phyloP scores from a whole-genome alignment of 2,329 filamentous ascomycete genomes.

The Pseudopithomyces chartarum region DNA sequence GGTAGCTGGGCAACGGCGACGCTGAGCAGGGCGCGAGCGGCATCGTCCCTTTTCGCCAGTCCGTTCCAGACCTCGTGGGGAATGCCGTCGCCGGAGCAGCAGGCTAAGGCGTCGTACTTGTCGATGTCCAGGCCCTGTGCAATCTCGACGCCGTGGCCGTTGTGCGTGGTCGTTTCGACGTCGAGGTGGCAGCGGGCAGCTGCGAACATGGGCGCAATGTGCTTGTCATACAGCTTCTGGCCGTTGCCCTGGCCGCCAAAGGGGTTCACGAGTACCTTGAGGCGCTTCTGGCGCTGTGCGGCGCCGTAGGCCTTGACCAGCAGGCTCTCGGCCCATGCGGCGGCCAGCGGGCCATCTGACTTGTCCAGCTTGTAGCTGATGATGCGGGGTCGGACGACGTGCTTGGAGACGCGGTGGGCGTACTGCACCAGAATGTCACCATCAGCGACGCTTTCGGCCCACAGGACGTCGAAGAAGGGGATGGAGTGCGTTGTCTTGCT shows the following conservation, averaged over 20 bases:
- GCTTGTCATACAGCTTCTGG: slow-evolving; percentile 70
- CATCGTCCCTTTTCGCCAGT: slow-evolving; percentile 76
- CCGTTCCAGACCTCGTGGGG: slow-evolving; percentile 96
- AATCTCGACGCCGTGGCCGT: slow-evolving; percentile 80
- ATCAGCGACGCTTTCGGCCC: slow-evolving; percentile 68
- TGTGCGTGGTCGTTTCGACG: slow-evolving; percentile 70
- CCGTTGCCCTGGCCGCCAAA: slow-evolving; percentile 84
- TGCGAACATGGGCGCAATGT: slow-evolving; percentile 81
- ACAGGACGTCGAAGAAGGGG: slow-evolving; percentile 82
- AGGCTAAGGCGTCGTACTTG: slow-evolving; percentile 81
- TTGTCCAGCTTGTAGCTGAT: slow-evolving; percentile 66
- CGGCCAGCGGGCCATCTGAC: slow-evolving; percentile 54
- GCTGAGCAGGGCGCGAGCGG: slow-evolving; percentile 72
- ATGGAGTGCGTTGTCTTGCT: slow-evolving; percentile 62
- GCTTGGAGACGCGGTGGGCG: slow-evolving; percentile 62
- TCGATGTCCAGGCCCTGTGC: slow-evolving; percentile 76
- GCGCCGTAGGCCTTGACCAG: slow-evolving; percentile 72
- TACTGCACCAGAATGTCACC: slow-evolving; percentile 72
- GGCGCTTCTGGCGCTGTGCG: slow-evolving; percentile 72
- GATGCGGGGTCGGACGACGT: slow-evolving; percentile 63
- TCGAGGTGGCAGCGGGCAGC: slow-evolving; percentile 80
- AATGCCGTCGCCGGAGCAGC: slow-evolving; percentile 90
- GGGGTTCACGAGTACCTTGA: slow-evolving; percentile 90
- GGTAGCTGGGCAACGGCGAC: slow-evolving; percentile 87
- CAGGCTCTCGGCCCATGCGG: slow-evolving; percentile 68